Conservation (phyloP, 345 rosid species). For the Reutealis trisperma region DNA sequence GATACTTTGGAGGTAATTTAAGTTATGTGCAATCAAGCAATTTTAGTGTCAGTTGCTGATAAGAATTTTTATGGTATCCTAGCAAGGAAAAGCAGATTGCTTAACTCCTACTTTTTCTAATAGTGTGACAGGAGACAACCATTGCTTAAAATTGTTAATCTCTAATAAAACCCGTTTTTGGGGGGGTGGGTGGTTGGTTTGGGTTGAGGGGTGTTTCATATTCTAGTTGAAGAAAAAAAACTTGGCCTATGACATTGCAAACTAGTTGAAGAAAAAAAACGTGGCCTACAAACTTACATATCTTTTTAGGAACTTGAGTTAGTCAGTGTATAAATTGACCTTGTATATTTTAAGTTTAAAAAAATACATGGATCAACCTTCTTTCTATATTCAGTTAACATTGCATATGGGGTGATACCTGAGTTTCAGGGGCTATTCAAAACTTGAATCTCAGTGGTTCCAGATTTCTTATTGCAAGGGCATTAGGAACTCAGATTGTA, state of each 20-base stretch:
- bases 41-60: not conserved
- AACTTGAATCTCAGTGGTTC: not conserved
- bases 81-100: not conserved
- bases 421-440: not conserved
- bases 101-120: not conserved
- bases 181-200: too few species aligned
- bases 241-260: not conserved
- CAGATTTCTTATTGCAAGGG: not conserved
- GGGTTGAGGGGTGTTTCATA: too few species aligned
- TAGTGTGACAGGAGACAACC: not conserved
- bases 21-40: slow-evolving; percentile 1
- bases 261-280: not conserved
- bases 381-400: not conserved
- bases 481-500: not conserved
- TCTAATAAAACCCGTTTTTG: not conserved
- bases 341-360: not conserved
- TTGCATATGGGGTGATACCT: not conserved
- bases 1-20: slow-evolving; percentile 81
- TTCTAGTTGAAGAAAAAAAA: not conserved
- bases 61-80: not conserved
- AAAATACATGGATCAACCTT: too few species aligned
- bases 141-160: not conserved
- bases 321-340: slow-evolving; percentile 2
- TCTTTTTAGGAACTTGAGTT: slow-evolving; percentile 1
- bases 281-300: not conserved